phyloP scores from a whole-genome alignment of 345 rosid genomes.

The Eucalyptus shirleyi region DNA sequence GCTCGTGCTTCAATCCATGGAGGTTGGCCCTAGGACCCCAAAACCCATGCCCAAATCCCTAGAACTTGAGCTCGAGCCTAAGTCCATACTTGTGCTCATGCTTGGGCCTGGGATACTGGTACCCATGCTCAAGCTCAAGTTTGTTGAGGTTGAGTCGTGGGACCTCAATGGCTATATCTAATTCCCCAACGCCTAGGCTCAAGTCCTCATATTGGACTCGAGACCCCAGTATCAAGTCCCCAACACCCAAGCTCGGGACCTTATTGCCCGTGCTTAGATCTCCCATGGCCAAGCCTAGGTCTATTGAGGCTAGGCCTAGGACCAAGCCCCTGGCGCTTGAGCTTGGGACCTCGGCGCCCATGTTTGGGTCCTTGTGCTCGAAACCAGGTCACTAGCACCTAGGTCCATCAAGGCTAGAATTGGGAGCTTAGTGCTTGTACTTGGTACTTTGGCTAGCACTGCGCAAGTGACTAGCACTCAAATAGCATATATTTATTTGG shows the following conservation, averaged over 20 bases:
- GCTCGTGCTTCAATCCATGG: not conserved
- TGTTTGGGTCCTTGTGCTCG: not conserved
- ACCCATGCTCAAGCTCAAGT: not conserved
- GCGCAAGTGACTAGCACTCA: not conserved
- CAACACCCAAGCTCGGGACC: not conserved
- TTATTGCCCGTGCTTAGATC: not conserved
- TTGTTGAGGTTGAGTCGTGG: accelerated
- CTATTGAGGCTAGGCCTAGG: not conserved
- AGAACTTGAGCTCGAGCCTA: not conserved
- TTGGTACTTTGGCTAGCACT: accelerated
- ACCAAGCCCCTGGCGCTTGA: not conserved
- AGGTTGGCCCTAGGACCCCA: not conserved
- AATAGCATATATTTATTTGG: not conserved
- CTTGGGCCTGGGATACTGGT: accelerated
- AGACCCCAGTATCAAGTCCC: not conserved
- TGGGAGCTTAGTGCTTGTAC: not conserved
- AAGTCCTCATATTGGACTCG: not conserved
- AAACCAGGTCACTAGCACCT: accelerated
- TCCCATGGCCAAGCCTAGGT: not conserved
- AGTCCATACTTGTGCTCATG: not conserved
- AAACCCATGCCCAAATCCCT: not conserved
- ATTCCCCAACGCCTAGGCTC: not conserved
- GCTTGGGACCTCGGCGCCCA: not conserved
- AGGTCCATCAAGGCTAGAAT: not conserved
- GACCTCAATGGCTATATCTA: accelerated